Base-by-base conservation (phyloP, 2,329 filamentous ascomycete species). In the Penicillium sumatraense region DNA sequence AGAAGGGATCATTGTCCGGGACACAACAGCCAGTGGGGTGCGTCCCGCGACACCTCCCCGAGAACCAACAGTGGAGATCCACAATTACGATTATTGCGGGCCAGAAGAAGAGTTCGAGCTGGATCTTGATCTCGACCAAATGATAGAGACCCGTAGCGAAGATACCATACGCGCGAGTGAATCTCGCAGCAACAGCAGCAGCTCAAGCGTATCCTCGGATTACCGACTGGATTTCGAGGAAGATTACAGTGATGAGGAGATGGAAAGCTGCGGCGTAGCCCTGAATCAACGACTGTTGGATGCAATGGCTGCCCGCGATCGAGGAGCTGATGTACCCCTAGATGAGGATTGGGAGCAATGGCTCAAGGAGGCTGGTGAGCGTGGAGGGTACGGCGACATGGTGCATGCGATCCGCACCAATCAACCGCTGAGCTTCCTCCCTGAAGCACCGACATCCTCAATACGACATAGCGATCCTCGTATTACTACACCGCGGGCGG, bases 1-100 rank as follows among this genome's bases (percentile, higher is more conserved):
- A 64, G 82, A 86, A 70, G 79, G 81, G n/a, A 75, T 83, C 31
- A 81, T 75, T 42, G 84, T 88, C 38, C 72, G 74, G 53, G 85
- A 88, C 66, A 88, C 86, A 2, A 88, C 85, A 3, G 84, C 82
- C 29, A 78, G 83, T 59, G 80, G 81, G 50, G 82, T 88, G 51
- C 73, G 71, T 24, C 76, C 74, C 21, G 84, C 78, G 64, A 76
- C 81, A 13, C 79, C 80, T 27, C 58, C 66, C n/a, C 65, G 66
- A 41, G 66, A 55, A 2, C 73, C 72, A 7, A 66, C 67, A 13
- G 63, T 71, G 27, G 62, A 67, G 47, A 52, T 76, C 21, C 70
- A 75, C 50, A 65, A 61, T 35, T 64, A 73, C 5, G 64, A 70
- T 47, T 61, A 57, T 36, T 57, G 60, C 18, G 61, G 63, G 41